Evolutionary conservation across 192 early-diverging fungal genomes (phyloP).

Genomic region (Coemansia asiatica): DNA sequence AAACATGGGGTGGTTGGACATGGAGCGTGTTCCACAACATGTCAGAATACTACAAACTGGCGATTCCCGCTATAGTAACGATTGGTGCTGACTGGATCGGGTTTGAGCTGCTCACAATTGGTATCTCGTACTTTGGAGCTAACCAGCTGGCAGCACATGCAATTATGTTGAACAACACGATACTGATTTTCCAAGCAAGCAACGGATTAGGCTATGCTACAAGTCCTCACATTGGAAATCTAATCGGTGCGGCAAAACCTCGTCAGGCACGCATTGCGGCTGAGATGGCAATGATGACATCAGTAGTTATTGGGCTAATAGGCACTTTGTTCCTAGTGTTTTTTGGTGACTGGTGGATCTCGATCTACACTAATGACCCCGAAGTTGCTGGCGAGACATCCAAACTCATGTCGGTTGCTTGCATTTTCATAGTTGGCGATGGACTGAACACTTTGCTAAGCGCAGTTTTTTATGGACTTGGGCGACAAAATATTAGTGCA

Average conservation of each 20-base stretch:
- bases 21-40: slow-evolving; percentile 68
- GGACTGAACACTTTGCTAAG: slow-evolving; percentile 55
- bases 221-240: slow-evolving; percentile 68
- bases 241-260: no score
- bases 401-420: slow-evolving; percentile 68
- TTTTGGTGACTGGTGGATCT: no score
- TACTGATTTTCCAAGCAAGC: slow-evolving; percentile 64
- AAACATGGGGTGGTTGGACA: no score
- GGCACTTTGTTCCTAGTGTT: slow-evolving; percentile 9
- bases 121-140: slow-evolving; percentile 71
- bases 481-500: background rate
- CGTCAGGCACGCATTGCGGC: no score
- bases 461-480: no score
- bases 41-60: slow-evolving; percentile 61
- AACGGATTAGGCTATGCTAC: slow-evolving; percentile 71
- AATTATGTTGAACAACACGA: slow-evolving; percentile 61
- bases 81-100: slow-evolving; percentile 77
- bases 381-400: slow-evolving; percentile 48
- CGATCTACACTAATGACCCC: slow-evolving; percentile 62
- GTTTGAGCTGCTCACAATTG: slow-evolving; percentile 64
- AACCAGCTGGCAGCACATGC: slow-evolving; percentile 71
- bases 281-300: slow-evolving; percentile 59
- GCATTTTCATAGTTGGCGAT: slow-evolving; percentile 62
- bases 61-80: slow-evolving; percentile 75
- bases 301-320: slow-evolving; percentile 55